Percentiles rank a stretch among this genome's conserved stretches.
phyloP scores from a whole-genome alignment of 345 rosid species.

The Hibiscus trionum region DNA sequence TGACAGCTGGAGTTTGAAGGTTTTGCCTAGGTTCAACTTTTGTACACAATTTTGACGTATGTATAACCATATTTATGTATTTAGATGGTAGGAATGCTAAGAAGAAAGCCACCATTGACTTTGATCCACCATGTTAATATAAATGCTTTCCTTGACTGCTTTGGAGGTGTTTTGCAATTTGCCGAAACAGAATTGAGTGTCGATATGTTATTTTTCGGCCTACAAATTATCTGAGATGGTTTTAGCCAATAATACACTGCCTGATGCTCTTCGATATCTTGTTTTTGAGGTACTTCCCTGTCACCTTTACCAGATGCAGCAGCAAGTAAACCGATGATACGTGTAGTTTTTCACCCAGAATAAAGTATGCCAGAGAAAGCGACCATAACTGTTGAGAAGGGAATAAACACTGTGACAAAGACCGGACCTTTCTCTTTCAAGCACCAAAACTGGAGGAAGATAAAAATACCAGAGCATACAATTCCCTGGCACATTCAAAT shows the following conservation, averaged over 20 bases:
- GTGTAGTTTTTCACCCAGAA: constrained; percentile 47
- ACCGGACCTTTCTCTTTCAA: constrained; percentile 49
- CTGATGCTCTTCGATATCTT: too few relatives aligned
- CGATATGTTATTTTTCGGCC: too few relatives aligned
- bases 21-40: background rate
- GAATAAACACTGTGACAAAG: constrained; percentile 57
- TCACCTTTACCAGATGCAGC: too few relatives aligned
- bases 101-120: background rate
- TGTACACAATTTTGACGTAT: background rate
- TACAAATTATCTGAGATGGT: too few relatives aligned
- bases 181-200: too few relatives aligned
- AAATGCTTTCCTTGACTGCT: background rate
- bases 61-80: background rate
- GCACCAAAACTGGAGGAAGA: constrained; percentile 47
- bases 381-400: constrained; percentile 42
- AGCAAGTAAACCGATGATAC: background rate
- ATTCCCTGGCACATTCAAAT: constrained; percentile 36
- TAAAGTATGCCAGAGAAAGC: constrained; percentile 40
- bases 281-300: too few relatives aligned
- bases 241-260: too few relatives aligned
- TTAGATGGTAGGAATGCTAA: background rate
- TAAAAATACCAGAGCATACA: constrained; percentile 29
- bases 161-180: background rate
- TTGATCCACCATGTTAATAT: background rate
- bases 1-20: background rate